phyloP scores from a whole-genome alignment of 148 eudicot genomes.

The Rhododendron kiyosumense region DNA sequence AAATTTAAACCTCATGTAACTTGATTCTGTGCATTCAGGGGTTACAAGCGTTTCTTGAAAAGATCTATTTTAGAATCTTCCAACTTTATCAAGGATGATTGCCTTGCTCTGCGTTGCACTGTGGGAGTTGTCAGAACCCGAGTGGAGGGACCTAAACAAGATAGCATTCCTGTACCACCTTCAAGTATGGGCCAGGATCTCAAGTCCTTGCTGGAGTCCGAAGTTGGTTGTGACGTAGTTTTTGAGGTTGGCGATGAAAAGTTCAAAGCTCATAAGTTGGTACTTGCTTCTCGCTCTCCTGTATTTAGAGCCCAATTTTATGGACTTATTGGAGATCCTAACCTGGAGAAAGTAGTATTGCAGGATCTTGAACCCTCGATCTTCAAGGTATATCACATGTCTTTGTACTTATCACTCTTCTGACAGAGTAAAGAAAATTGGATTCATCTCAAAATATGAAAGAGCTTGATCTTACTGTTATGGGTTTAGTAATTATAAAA shows the following conservation, averaged over 20 bases:
- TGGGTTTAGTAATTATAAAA: not conserved
- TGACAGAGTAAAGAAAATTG: not conserved
- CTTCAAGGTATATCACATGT: slow-evolving; percentile 53
- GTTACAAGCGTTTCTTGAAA: slow-evolving; percentile 83
- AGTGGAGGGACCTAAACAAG: slow-evolving; percentile 71
- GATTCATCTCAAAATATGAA: not conserved
- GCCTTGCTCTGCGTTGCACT: slow-evolving; percentile 71
- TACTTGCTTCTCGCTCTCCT: slow-evolving; percentile 93
- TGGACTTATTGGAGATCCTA: slow-evolving; percentile 71
- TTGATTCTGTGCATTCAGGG: slow-evolving; percentile 49
- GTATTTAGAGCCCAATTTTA: slow-evolving; percentile 90
- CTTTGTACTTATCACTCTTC: not conserved
- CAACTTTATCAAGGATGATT: slow-evolving; percentile 63
- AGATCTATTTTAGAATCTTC: slow-evolving; percentile 62
- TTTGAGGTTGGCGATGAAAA: slow-evolving; percentile 74
- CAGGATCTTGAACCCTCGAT: slow-evolving; percentile 76
- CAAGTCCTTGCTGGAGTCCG: slow-evolving; percentile 53
- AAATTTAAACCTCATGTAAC: not conserved
- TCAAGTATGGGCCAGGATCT: slow-evolving; percentile 70
- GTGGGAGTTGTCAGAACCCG: slow-evolving; percentile 87
- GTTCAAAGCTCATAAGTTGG: slow-evolving; percentile 82
- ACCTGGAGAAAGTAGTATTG: slow-evolving; percentile 53
- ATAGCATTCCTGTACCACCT: slow-evolving; percentile 49
- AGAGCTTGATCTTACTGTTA: not conserved
- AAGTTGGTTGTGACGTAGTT: slow-evolving; percentile 60